These are phyloP conservation scores for Leccinum idahoense DNA, from an alignment of 1,284 basidiomycete species.

Conservation along the genomic window DNA sequence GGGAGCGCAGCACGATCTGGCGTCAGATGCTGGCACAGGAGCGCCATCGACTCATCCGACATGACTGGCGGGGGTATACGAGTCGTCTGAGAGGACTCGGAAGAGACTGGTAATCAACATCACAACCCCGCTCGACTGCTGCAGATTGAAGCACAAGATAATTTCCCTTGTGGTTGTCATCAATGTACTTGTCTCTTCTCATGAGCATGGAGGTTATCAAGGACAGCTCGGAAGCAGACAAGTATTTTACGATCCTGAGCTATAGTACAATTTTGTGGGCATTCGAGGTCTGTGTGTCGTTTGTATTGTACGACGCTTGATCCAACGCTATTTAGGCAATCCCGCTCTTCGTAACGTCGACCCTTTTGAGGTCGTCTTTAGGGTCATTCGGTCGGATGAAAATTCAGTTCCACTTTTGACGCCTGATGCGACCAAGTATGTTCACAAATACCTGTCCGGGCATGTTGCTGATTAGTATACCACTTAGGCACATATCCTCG, in stretches of 20 bases:
- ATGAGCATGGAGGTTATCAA: constrained; percentile 55
- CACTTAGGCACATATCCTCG: no score
- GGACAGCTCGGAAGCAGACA: constrained; percentile 70
- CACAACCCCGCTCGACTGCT: no score
- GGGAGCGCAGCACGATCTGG: constrained; percentile 96
- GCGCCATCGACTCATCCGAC: constrained; percentile 37
- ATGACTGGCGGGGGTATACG: no score
- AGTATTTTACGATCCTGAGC: constrained; percentile 85
- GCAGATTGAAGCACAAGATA: no score
- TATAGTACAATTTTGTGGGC: constrained; percentile 97
- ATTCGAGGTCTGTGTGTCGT: constrained; percentile 35
- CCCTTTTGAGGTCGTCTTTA: constrained; percentile 79
- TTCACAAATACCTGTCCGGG: no score
- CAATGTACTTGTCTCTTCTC: constrained; percentile 44
- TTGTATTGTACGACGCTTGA: not conserved
- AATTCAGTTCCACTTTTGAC: constrained; percentile 55
- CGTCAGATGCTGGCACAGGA: constrained; percentile 94
- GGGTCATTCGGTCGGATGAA: constrained; percentile 67
- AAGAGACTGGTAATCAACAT: no score
- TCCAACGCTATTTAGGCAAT: constrained; percentile 64
- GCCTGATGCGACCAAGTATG: constrained; percentile 75
- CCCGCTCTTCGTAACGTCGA: constrained; percentile 90
- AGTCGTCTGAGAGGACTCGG: no score
- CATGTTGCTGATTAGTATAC: no score
- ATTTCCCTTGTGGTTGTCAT: no score